These are phyloP conservation scores for Paxillus involutus DNA, from an alignment of 768 basidiomycete species.

Conservation along the genomic window DNA sequence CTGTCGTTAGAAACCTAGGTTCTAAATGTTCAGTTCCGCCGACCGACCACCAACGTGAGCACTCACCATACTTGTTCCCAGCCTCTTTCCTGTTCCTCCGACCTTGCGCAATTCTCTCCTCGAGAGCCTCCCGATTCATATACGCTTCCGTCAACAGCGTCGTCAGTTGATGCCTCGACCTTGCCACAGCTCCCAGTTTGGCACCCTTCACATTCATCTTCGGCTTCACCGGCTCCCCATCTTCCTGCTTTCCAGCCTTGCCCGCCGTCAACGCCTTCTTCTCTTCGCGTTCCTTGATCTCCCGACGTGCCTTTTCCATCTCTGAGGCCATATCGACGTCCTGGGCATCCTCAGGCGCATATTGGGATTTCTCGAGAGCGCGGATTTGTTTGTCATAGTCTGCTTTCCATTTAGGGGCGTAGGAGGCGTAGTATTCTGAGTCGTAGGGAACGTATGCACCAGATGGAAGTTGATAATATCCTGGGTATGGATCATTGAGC, in stretches of 20 bases:
- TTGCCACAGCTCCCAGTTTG: conserved; percentile 67
- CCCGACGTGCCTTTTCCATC: conserved; percentile 75
- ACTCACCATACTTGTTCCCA: conserved; percentile 86
- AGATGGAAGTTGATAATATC: conserved; percentile 83
- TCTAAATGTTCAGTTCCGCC: not conserved
- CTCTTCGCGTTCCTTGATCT: conserved; percentile 75
- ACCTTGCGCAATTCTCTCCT: conserved; percentile 83
- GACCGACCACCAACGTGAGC: not conserved
- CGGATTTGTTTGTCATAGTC: conserved; percentile 74
- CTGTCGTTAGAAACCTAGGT: conserved; percentile 23
- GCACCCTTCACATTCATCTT: conserved; percentile 85
- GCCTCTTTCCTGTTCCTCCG: conserved; percentile 85
- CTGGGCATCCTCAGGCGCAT: conserved; percentile 41
- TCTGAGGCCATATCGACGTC: conserved; percentile 66
- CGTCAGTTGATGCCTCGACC: conserved; percentile 75
- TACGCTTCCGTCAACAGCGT: conserved; percentile 83
- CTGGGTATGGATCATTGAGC: conserved; percentile 75
- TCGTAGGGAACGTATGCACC: conserved; percentile 81
- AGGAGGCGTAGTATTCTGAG: conserved; percentile 61
- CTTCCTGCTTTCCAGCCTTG: conserved; percentile 37
- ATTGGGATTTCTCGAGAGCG: conserved; percentile 75
- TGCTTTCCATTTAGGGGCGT: conserved; percentile 69
- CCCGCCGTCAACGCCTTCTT: conserved; percentile 73
- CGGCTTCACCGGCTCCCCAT: conserved; percentile 55
- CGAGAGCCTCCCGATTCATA: conserved; percentile 76